Base-by-base conservation (phyloP, 1,139 yeast genomes). In the Yueomyces sp. region DNA sequence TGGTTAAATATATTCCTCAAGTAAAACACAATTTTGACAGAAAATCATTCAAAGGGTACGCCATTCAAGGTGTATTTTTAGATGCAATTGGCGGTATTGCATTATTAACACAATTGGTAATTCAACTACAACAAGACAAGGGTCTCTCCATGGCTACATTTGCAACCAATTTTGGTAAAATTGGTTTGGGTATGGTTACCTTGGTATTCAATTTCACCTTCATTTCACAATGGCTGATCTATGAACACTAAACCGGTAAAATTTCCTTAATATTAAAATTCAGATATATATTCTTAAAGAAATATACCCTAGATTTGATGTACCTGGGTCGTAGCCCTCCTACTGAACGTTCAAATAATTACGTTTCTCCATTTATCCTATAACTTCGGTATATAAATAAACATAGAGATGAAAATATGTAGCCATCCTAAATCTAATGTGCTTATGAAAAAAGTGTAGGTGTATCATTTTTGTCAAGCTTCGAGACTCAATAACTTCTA, bases 1-100 rank as follows among this genome's bases (percentile, higher is more conserved):
- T 75, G 30, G 64, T 74, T 45, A 79, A 79, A 55, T 76, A 78
- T 53, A 55, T 79, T 4, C 85, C 86, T 0, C 86, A 79, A 53
- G 69, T 78, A 4, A 50, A 62, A 31, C 73, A 75, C 53, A 79
- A 78, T 51, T 65, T 62, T 46, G 66, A 66, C 39, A 68, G 84
- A 42, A 65, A 67, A 46, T 72, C 81, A 1, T 73, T 78, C 54
- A 62, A 64, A 44, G 85, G 84, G 0, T 75, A 76, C 54, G 72
- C 83, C 3, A 73, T 72, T 41, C 54, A 66, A 11, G 72, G 78
- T 12, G 69, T 72, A 1, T 50, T 61, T 9, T 57, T 76, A 32
- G 86, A 79, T 59, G 52, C 73, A 8, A 48, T 65, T 2, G 86
- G 86, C 4, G 76, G 81, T 8, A 30, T 69, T 1, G 67, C 75